Evolutionary conservation across 257 asterid species (phyloP).

Genomic region (Misopates orontium): DNA sequence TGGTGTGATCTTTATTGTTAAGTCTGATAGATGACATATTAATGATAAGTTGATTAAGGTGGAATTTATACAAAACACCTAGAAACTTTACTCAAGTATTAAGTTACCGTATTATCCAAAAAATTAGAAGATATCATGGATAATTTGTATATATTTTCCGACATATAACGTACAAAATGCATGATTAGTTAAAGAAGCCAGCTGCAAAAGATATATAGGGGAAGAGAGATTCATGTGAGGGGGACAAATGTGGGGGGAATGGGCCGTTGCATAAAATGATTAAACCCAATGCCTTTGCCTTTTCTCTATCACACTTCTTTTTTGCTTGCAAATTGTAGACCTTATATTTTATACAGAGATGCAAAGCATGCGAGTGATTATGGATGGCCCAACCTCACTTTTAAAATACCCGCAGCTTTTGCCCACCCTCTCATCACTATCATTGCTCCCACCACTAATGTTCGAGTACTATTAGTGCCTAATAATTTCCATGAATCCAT

Average conservation of each 20-base stretch:
- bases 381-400: constrained; percentile 8
- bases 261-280: constrained; percentile 3
- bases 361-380: not conserved
- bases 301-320: not conserved
- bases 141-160: too few relatives aligned
- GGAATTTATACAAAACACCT: too few relatives aligned
- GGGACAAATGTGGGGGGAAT: constrained; percentile 11
- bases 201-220: too few relatives aligned
- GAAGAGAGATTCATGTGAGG: not conserved
- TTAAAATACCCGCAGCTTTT: not conserved
- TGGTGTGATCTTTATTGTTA: too few relatives aligned
- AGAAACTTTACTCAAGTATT: too few relatives aligned
- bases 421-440: not conserved
- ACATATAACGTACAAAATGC: too few relatives aligned
- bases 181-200: too few relatives aligned
- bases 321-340: not conserved
- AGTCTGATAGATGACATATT: too few relatives aligned
- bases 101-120: too few relatives aligned
- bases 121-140: too few relatives aligned
- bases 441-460: constrained; percentile 13
- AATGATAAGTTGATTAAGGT: too few relatives aligned
- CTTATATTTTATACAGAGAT: not conserved
- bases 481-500: not conserved
- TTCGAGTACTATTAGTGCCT: not conserved
- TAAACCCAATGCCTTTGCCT: not conserved